Conservation (phyloP, 2,329 filamentous ascomycete genomes). For the Juglanconis sp. region DNA sequence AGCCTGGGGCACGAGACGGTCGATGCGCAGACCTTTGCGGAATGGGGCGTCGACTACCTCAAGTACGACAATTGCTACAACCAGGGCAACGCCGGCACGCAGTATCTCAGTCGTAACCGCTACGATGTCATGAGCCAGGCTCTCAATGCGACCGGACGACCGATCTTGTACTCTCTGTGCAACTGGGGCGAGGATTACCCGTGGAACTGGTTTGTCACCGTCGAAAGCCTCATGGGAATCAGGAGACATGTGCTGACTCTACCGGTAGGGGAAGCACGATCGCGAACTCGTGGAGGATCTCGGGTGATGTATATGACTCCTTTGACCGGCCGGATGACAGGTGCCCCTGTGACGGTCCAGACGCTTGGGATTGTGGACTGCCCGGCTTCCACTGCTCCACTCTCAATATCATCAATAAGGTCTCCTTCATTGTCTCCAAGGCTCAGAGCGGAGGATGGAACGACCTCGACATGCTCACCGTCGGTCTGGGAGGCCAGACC, state of each 20-base stretch:
- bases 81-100: conserved; percentile 25
- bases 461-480: conserved; percentile 23
- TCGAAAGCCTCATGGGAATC: background rate
- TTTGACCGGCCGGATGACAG: conserved; percentile 32
- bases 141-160: conserved; percentile 28
- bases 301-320: conserved; percentile 32
- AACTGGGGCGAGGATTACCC: conserved; percentile 32
- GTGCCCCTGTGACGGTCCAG: conserved; percentile 24
- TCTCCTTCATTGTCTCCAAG: conserved; percentile 21
- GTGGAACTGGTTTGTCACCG: conserved; percentile 23
- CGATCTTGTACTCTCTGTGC: conserved; percentile 32
- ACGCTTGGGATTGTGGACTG: conserved; percentile 9
- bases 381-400: conserved; percentile 15
- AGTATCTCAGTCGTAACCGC: conserved; percentile 26
- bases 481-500: conserved; percentile 22
- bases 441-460: conserved; percentile 19
- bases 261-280: conserved; percentile 23
- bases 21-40: conserved; percentile 50
- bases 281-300: conserved; percentile 32
- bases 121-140: conserved; percentile 33
- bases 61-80: conserved; percentile 51
- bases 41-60: conserved; percentile 51
- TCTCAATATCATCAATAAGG: conserved; percentile 18
- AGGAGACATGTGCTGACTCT: background rate
- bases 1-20: conserved; percentile 49